phyloP scores from a whole-genome alignment of 768 basidiomycete species.

The Rhizopogon roseolus region DNA sequence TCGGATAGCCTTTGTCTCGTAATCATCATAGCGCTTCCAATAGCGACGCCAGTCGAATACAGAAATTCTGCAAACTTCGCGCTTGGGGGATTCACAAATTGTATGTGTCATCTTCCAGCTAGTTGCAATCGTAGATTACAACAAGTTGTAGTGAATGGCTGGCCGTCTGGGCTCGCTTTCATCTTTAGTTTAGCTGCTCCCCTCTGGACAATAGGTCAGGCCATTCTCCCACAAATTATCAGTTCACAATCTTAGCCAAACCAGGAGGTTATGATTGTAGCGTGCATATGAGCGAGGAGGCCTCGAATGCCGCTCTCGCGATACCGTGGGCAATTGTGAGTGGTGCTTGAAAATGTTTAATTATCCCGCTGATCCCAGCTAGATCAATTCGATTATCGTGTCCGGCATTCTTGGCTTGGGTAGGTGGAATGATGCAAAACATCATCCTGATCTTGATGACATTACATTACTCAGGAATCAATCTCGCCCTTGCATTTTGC shows the following conservation, averaged over 20 bases:
- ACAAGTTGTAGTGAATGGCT: conserved; percentile 26
- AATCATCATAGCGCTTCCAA: conserved; percentile 35
- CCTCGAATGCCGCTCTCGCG: conserved; percentile 59
- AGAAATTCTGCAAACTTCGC: conserved; percentile 34
- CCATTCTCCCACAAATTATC: not conserved
- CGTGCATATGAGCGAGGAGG: conserved; percentile 70
- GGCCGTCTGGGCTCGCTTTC: conserved; percentile 42
- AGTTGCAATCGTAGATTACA: not conserved
- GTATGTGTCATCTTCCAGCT: conserved; percentile 9
- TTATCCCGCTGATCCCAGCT: conserved; percentile 31
- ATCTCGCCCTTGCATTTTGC: conserved; percentile 57
- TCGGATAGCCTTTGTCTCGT: conserved; percentile 8
- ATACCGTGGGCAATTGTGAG: conserved; percentile 65
- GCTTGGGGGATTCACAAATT: conserved; percentile 30
- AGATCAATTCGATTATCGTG: conserved; percentile 43
- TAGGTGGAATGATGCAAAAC: conserved; percentile 21
- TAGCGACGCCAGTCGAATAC: conserved; percentile 30
- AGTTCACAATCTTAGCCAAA: conserved; percentile 33
- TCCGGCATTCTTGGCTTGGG: conserved; percentile 58
- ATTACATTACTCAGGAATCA: conserved; percentile 33
- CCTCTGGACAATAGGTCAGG: conserved; percentile 30
- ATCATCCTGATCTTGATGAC: not conserved
- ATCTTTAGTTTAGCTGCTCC: conserved; percentile 35
- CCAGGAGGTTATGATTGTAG: conserved; percentile 40
- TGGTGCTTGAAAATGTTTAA: not conserved